Percentiles rank a stretch among this genome's conserved stretches.
phyloP scores from a whole-genome alignment of 352 stramenopile genomes.

The Phytophthora ramorum region DNA sequence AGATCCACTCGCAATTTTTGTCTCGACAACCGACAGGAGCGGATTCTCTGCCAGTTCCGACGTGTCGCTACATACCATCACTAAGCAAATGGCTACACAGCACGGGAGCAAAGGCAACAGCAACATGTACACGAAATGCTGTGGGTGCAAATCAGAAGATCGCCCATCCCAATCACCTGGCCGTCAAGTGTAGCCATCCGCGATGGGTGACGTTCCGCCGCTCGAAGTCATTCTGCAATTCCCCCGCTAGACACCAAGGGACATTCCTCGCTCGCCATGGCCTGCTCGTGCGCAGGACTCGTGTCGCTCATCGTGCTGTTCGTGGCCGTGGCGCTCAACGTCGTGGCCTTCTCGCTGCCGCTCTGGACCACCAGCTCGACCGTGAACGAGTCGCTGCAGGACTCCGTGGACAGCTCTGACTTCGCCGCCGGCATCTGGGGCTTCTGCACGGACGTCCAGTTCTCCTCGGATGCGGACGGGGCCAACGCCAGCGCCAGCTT shows the following conservation, averaged over 20 bases:
- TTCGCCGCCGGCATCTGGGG: conserved; percentile 72
- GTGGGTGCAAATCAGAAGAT: conserved; percentile 22
- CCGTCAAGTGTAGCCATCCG: neutral
- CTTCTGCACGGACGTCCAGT: conserved; percentile 67
- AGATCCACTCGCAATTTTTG: conserved; percentile 28
- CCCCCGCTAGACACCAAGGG: neutral
- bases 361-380: conserved; percentile 69
- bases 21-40: conserved; percentile 2
- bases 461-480: conserved; percentile 32
- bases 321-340: conserved; percentile 61
- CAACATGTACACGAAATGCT: neutral
- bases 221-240: conserved; percentile 22
- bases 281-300: conserved; percentile 58
- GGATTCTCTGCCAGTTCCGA: conserved; percentile 3
- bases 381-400: conserved; percentile 46
- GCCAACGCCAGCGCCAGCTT: conserved; percentile 47
- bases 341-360: conserved; percentile 67
- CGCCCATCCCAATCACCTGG: neutral
- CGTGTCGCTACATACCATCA: conserved; percentile 8
- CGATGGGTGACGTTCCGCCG: neutral
- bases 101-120: neutral
- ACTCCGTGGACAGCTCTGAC: conserved; percentile 45
- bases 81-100: neutral
- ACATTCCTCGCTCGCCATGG: conserved; percentile 38
- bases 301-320: conserved; percentile 68